Base-by-base conservation (phyloP, 2,329 filamentous ascomycete species). In the Ascochyta viciae-villosae region DNA sequence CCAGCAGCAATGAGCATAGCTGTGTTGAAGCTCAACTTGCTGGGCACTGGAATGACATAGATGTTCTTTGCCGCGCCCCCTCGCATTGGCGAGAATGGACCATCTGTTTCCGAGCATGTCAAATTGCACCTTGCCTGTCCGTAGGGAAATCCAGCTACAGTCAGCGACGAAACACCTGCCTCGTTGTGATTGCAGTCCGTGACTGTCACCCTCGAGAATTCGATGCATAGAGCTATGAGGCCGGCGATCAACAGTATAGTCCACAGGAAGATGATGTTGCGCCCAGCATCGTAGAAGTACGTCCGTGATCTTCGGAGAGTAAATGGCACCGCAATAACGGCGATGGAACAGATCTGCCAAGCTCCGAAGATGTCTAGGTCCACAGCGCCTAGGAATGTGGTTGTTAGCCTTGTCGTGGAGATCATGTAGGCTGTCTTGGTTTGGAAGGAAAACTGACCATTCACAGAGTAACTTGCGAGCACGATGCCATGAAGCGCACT, bases 331-430 rank as follows among this genome's bases (percentile, higher is more conserved):
- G 85, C 84, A 4, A 90, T 63, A 15, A 89, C 86, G 12, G 85
- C 87, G 34, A 90, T 86, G 0, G 87, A 81, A 55, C 87, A 89
- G 0, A 89, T 70, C 61, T 90, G 87, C 58, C 89, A 88, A 8
- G 86, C 86, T 1, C 87, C 87, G 53, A 83, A 90, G 3, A 89
- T 77, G 62, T 90, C 87, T 82, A 90, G 84, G 64, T 89, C 87
- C 13, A 89, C 81, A 13, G 84, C 87, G 47, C 77, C 86, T 88
- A 55, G 52, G 50, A 33, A 29, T 29, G 26, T 35, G 50, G 43
- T 22, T 24, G 51, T 63, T 54, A 64, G 57, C 39, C 38, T 39
- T 31, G 57, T 19, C 27, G 39, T 31, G 37, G 44, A 41, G 19
- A 35, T 34, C 27, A 41, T 27, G 27, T 33, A 4, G n/a, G 24